Evolutionary conservation across 2,329 filamentous ascomycete species (phyloP).

Genomic region (Microcera coccophila): DNA sequence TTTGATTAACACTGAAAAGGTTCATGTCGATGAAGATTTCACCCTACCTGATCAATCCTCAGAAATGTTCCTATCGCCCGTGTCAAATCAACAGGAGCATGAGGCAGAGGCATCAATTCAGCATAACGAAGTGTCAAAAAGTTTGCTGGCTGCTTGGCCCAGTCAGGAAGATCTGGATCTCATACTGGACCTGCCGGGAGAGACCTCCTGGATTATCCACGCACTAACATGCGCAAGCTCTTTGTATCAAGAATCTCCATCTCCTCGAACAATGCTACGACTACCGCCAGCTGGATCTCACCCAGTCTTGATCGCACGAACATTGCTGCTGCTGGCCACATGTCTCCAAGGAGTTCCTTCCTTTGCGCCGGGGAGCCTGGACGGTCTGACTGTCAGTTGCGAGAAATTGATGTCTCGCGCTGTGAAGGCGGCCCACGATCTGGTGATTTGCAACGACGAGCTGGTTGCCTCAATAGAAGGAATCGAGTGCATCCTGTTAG

Average conservation of each 20-base stretch:
- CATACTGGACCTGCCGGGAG: constrained; percentile 31
- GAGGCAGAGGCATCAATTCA: too few species aligned
- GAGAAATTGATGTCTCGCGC: constrained; percentile 22
- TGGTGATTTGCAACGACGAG: constrained; percentile 43
- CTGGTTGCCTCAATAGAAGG: constrained; percentile 42
- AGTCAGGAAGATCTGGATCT: constrained; percentile 34
- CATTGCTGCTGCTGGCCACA: constrained; percentile 37
- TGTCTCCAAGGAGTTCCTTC: constrained; percentile 33
- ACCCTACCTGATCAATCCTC: too few species aligned
- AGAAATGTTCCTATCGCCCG: too few species aligned
- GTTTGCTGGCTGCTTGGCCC: constrained; percentile 38
- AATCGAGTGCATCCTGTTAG: constrained; percentile 44
- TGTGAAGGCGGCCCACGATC: constrained; percentile 27
- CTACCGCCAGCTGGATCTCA: constrained; percentile 25
- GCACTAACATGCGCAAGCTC: not conserved
- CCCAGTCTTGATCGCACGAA: constrained; percentile 40
- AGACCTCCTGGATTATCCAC: constrained; percentile 4
- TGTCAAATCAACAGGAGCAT: too few species aligned
- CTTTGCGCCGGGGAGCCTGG: constrained; percentile 1
- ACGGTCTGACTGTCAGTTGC: constrained; percentile 13
- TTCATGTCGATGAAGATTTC: too few species aligned
- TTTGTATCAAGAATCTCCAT: constrained; percentile 9
- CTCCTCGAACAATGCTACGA: constrained; percentile 30
- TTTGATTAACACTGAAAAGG: too few species aligned
- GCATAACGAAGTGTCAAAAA: constrained; percentile 24